phyloP scores from a whole-genome alignment of 371 early-diverging fungal genomes.

The Syncephalastrum monosporum region DNA sequence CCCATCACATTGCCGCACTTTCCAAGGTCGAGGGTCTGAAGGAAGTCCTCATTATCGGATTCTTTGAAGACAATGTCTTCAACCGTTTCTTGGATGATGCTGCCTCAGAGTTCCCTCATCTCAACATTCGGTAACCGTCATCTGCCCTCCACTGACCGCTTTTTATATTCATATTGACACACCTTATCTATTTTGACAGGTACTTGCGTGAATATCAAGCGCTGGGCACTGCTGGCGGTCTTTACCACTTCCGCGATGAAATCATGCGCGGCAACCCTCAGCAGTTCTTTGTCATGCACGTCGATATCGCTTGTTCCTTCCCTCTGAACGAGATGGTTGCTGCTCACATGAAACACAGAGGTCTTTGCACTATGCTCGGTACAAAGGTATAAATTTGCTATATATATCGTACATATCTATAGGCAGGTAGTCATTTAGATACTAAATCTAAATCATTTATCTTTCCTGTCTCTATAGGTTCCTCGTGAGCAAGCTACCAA shows the following conservation, averaged over 20 bases:
- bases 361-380: conserved; percentile 84
- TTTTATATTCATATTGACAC: conserved; percentile 4
- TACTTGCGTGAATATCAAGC: conserved; percentile 96
- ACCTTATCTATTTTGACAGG: conserved; percentile 34
- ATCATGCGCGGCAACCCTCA: conserved; percentile 88
- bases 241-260: conserved; percentile 97
- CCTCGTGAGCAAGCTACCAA: conserved; percentile 73
- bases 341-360: conserved; percentile 76
- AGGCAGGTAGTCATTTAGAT: too few relatives aligned
- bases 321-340: conserved; percentile 86
- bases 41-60: conserved; percentile 93
- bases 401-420: too few relatives aligned
- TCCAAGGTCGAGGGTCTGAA: conserved; percentile 82
- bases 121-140: conserved; percentile 74
- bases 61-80: conserved; percentile 94
- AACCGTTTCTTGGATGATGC: conserved; percentile 82
- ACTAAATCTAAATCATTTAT: conserved; percentile 10
- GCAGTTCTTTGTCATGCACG: conserved; percentile 93
- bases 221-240: conserved; percentile 95
- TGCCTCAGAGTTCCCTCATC: conserved; percentile 77
- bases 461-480: conserved; percentile 31
- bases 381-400: conserved; percentile 59
- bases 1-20: conserved; percentile 92
- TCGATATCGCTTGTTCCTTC: conserved; percentile 92
- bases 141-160: background rate